Evolutionary conservation across 257 asterid genomes (phyloP), one percentile per base, ranked within the genome.

Genomic region (Ophiorrhiza pumila): DNA sequence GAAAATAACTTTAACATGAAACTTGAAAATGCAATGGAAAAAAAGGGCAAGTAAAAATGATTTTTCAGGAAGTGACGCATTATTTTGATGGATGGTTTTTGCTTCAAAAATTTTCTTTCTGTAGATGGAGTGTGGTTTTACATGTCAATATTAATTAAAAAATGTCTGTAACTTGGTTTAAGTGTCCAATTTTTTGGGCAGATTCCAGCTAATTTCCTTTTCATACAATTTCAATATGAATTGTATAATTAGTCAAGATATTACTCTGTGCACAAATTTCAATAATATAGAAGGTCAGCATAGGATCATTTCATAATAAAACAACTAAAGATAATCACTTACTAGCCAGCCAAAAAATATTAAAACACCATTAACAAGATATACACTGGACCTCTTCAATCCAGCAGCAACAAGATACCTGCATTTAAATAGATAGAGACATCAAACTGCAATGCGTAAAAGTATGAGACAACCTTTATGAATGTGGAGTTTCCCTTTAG

Each of bases 311-410:
- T 8, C 34, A 65, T 20, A 46, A 15, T 25, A 23, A 39, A 57
- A 37, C n/a, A 69, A 41, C 6, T 27, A n/a, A 34, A 47, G 39
- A 22, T 22, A 50, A 46, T 39, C 50, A 87, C 96, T 68, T 72
- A 91, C 98, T 96, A 93, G 79, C 98, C 97, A 93, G 73, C 89
- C 88, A 76, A 89, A 84, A 74, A 93, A 93, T 74, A 93, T 93
- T 69, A 83, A 78, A 45, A 93, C 79, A 13, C 98, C 98, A 61
- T 91, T 93, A 77, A 88, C 79, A 69, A 91, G 80, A 78, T 93
- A 93, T 9, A 90, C 91, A 53, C 15, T 84, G 37, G 96, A 91
- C 77, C 79, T 89, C 89, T 93, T 93, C 93, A 91, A 65, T 76
- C 98, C 98, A 77, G 89, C 85, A 32, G 81, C 83, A 80, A 91